A percentile compares a stretch with the other conserved stretches of the same genome.
Conservation (phyloP, 768 basidiomycete genomes). For the Amanita thiersii region DNA sequence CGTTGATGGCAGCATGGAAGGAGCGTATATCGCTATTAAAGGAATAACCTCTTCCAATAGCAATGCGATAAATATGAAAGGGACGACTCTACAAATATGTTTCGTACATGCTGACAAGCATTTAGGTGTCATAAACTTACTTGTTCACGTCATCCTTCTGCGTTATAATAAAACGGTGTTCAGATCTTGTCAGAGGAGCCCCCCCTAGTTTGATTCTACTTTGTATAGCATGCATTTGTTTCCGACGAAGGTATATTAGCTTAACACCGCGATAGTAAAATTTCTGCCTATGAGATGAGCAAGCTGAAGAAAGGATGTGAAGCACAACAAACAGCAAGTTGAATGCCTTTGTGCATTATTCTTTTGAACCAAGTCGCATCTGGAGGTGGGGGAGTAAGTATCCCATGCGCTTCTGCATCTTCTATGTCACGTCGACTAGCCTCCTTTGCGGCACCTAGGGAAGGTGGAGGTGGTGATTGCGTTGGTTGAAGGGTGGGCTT, state of each 20-base stretch:
- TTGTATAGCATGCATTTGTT: constrained; percentile 43
- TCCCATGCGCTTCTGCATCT: constrained; percentile 60
- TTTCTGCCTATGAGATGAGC: constrained; percentile 40
- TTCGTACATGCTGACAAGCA: neutral
- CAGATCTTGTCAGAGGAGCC: constrained; percentile 53
- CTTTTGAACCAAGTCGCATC: constrained; percentile 49
- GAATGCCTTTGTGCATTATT: constrained; percentile 38
- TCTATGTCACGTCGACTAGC: constrained; percentile 53
- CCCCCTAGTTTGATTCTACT: constrained; percentile 54
- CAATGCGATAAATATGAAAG: constrained; percentile 68
- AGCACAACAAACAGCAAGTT: constrained; percentile 29
- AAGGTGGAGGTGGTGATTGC: constrained; percentile 17
- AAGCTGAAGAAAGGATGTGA: neutral
- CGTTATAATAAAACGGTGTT: constrained; percentile 59
- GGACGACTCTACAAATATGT: constrained; percentile 47
- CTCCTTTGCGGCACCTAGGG: constrained; percentile 32
- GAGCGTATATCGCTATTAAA: constrained; percentile 78
- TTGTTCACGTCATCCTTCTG: constrained; percentile 65
- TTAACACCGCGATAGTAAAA: constrained; percentile 78
- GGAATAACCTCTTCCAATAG: constrained; percentile 79
- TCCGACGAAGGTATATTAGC: constrained; percentile 56
- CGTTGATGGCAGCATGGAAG: constrained; percentile 78
- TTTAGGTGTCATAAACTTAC: constrained; percentile 29
- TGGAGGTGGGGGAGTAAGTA: constrained; percentile 56
- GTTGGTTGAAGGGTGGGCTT: constrained; percentile 23